Base-by-base conservation (phyloP, 192 early-diverging fungal species). In the Diversispora epigaea region DNA sequence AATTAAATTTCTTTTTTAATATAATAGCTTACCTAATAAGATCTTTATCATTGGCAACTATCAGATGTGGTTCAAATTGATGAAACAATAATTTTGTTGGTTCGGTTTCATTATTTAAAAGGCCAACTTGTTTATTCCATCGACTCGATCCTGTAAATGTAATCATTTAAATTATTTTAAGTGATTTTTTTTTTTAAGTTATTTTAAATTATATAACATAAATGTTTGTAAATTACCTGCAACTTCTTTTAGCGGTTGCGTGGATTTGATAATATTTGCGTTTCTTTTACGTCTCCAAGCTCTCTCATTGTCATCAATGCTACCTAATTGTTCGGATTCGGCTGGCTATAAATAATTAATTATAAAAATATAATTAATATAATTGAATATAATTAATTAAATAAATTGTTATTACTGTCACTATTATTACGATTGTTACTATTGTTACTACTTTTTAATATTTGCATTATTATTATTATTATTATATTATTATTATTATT, bases 61-160 rank as follows among this genome's bases (percentile, higher is more conserved):
- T 82, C 46, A 95, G 82, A 79, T 96, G 93, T 19, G 91, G 88
- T 79, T 97, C 95, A 77, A 90, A 93, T 58, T 90, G 88, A 78
- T 98, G 96, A 82, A 96, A 90, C 3, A 88, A 77, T 22, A 92
- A 71, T 64, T 82, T 77, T 49, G 78, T 86, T 6, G 85, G 84
- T 32, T 84, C 80, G 0, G 83, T 80, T 45, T 86, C 85, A 74
- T 85, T 85, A 78, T 87, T 81, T 65, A 86, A 82, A 1, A 83
- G 75, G 21, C 79, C 79, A 47, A 83, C 76, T 52, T 82, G 83
- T 19, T 86, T 83, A 61, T 87, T 86, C 85, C 86, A 88, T 73
- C 84, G 86, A 61, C 88, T 88, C 3, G 77, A 78, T 11, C 83
- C 85, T 89, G 75, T 12, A 77, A 40, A 39, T 12, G 5, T 32